Evolutionary conservation across 1,284 basidiomycete species (phyloP).

Genomic region (Malassezia nana): DNA sequence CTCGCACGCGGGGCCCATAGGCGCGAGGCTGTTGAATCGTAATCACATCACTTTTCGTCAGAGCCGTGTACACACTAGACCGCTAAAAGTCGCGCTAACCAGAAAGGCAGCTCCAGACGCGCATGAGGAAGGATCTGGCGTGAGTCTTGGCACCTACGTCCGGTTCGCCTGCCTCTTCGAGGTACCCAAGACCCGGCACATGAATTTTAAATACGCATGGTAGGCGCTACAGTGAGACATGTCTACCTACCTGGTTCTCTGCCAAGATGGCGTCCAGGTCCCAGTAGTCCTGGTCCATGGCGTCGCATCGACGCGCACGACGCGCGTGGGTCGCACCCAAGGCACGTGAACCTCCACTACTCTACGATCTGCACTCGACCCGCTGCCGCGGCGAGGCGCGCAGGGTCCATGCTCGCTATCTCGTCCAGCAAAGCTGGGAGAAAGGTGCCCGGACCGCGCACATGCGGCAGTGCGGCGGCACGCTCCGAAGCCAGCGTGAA

Average conservation of each 20-base stretch:
- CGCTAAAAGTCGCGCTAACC: constrained; percentile 42
- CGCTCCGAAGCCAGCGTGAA: constrained; percentile 74
- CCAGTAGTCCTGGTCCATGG: constrained; percentile 44
- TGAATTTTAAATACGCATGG: constrained; percentile 40
- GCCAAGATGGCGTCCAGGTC: constrained; percentile 35
- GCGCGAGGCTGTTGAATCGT: constrained; percentile 36
- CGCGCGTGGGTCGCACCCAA: neutral
- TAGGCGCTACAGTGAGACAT: constrained; percentile 19
- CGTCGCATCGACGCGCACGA: neutral
- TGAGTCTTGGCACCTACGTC: constrained; percentile 11
- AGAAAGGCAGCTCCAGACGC: constrained; percentile 41
- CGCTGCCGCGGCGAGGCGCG: neutral
- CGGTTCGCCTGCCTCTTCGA: constrained; percentile 28
- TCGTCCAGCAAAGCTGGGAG: constrained; percentile 75
- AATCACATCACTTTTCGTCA: constrained; percentile 28
- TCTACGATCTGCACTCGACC: neutral
- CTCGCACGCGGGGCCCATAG: constrained; percentile 33
- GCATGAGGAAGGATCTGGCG: constrained; percentile 32
- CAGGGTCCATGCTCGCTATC: constrained; percentile 48
- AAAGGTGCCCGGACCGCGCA: constrained; percentile 77
- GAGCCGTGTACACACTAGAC: constrained; percentile 26
- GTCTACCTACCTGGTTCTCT: constrained; percentile 21
- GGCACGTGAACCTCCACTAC: neutral
- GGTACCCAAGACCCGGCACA: constrained; percentile 42
- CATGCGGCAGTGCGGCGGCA: constrained; percentile 61